A percentile compares a stretch with the other conserved stretches of the same genome.
phyloP scores from a whole-genome alignment of 345 rosid species.

The Kernera saxatilis region DNA sequence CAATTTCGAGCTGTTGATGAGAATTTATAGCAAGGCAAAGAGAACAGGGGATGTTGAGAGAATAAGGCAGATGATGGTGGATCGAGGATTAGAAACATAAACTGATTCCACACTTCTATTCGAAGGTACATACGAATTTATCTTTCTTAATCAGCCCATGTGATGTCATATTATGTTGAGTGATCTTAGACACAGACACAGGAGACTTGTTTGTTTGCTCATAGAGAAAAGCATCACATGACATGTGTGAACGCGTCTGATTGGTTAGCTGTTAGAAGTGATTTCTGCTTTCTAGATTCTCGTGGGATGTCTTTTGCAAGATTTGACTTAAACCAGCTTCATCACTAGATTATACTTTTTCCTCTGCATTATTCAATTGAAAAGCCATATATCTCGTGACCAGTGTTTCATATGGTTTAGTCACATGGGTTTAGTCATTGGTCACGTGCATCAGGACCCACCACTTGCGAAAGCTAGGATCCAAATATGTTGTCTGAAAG shows the following conservation, averaged over 20 bases:
- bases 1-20: conserved; percentile 68
- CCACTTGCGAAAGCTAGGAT: conserved; percentile 23
- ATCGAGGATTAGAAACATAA: conserved; percentile 49
- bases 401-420: conserved; percentile 19
- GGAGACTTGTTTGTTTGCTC: conserved; percentile 13
- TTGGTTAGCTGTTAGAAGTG: conserved; percentile 14
- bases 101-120: not conserved
- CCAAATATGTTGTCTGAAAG: conserved; percentile 19
- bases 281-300: conserved; percentile 3
- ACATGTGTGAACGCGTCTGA: conserved; percentile 14
- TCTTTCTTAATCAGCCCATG: not conserved
- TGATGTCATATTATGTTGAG: not conserved
- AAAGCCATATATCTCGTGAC: conserved; percentile 22
- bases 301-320: conserved; percentile 25
- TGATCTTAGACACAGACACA: conserved; percentile 13
- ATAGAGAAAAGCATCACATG: conserved; percentile 1
- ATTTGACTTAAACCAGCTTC: conserved; percentile 1
- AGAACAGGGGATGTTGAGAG: conserved; percentile 48
- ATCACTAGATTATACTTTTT: conserved; percentile 5
- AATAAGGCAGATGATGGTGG: conserved; percentile 60
- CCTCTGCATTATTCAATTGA: conserved; percentile 25
- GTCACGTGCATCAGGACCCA: conserved; percentile 32
- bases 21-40: conserved; percentile 47
- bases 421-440: conserved; percentile 28
- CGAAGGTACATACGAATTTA: conserved; percentile 8